These are phyloP conservation scores for Raphanus sativus DNA, from an alignment of 345 rosid genomes.

Conservation along the genomic window DNA sequence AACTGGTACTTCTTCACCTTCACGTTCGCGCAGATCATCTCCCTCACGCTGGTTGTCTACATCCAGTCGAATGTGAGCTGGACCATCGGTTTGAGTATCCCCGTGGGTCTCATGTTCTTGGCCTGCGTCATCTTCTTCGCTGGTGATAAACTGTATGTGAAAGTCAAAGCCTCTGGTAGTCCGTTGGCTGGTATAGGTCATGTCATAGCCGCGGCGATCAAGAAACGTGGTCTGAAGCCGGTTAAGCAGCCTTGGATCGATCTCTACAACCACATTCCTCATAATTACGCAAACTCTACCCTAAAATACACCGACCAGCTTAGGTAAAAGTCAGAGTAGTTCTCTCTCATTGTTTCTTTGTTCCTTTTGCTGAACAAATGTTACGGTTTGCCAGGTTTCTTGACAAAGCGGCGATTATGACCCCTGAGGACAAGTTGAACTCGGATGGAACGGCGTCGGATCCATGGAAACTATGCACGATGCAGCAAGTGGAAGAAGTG, in stretches of 20 bases:
- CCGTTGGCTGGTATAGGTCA: constrained; percentile 62
- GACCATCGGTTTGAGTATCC: constrained; percentile 71
- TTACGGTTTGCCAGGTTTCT: constrained; percentile 41
- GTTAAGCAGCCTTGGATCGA: constrained; percentile 47
- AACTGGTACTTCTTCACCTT: constrained; percentile 86
- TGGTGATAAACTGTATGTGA: constrained; percentile 68
- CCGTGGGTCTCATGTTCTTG: constrained; percentile 63
- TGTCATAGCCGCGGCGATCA: constrained; percentile 55
- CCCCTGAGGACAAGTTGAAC: constrained; percentile 44
- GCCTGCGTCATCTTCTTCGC: constrained; percentile 54
- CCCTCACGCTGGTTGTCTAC: constrained; percentile 70
- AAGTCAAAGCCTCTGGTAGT: constrained; percentile 76
- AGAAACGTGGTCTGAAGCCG: constrained; percentile 51
- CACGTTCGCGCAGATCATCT: constrained; percentile 71
- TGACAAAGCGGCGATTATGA: constrained; percentile 61
- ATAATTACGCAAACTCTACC: constrained; percentile 26
- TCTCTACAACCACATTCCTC: constrained; percentile 39
- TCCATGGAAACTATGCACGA: constrained; percentile 63
- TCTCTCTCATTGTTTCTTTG: neutral
- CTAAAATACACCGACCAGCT: constrained; percentile 40
- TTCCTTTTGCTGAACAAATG: constrained; percentile 16
- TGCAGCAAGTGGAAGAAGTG: constrained; percentile 71
- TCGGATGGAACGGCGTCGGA: constrained; percentile 47
- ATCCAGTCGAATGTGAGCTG: constrained; percentile 77
- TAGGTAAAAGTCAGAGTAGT: constrained; percentile 15